Conservation (phyloP, 2,329 filamentous ascomycete genomes). For the Hypoxylon rubiginosum region DNA sequence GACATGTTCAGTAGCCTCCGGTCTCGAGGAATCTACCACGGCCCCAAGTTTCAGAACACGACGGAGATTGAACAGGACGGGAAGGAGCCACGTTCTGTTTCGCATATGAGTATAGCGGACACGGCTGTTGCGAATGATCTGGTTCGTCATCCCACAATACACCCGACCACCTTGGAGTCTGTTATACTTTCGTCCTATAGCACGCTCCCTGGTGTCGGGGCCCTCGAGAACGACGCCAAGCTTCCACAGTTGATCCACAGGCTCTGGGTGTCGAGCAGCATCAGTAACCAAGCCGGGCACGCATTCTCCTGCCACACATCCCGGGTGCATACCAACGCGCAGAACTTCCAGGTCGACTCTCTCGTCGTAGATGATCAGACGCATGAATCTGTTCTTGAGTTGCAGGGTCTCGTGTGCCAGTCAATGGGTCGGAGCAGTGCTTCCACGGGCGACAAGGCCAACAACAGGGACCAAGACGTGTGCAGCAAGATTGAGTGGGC, state of each 20-base stretch:
- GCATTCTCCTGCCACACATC: constrained; percentile 17
- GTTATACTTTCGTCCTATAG: constrained; percentile 35
- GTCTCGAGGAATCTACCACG: constrained; percentile 36
- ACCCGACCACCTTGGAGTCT: constrained; percentile 47
- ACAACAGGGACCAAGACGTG: constrained; percentile 15
- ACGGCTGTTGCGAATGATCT: no score
- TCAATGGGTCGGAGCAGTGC: constrained; percentile 17
- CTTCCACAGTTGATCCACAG: constrained; percentile 32
- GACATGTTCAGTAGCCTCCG: constrained; percentile 35
- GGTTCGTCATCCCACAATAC: no score
- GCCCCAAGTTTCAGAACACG: constrained; percentile 43
- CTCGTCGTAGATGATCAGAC: not conserved
- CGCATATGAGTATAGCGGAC: no score
- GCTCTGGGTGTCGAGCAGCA: constrained; percentile 30
- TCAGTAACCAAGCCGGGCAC: constrained; percentile 26
- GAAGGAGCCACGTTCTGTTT: constrained; percentile 7
- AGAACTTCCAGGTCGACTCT: constrained; percentile 10
- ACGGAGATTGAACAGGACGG: constrained; percentile 12
- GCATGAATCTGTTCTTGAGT: constrained; percentile 15
- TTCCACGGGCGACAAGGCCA: constrained; percentile 15
- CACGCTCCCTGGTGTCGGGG: constrained; percentile 28
- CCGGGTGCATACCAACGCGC: constrained; percentile 21
- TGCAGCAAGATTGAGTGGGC: constrained; percentile 19
- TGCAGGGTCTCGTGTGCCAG: constrained; percentile 24
- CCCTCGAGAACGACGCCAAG: constrained; percentile 4